These are phyloP conservation scores for Beauveria sp. DNA, from an alignment of 2,329 filamentous ascomycete species.

Conservation along the genomic window DNA sequence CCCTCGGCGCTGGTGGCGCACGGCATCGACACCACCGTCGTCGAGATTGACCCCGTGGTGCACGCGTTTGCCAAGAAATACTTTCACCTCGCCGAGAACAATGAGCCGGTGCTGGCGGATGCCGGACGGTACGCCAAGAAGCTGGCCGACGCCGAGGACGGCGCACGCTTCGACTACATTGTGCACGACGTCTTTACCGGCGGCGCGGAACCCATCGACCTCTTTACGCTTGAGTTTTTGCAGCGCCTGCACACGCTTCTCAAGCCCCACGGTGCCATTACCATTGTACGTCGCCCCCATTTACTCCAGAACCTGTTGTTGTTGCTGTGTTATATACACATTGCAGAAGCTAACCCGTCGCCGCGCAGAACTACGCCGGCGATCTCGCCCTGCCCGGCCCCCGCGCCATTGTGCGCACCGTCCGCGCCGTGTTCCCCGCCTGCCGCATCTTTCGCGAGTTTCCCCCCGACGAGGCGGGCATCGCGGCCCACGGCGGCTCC, in stretches of 20 bases:
- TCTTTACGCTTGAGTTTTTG: conserved; percentile 86
- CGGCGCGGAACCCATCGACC: conserved; percentile 77
- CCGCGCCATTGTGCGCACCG: conserved; percentile 72
- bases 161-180: conserved; percentile 71
- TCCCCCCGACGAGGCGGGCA: conserved; percentile 36
- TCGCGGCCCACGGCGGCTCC: conserved; percentile 16
- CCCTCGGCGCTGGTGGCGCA: conserved; percentile 80
- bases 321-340: too few relatives aligned
- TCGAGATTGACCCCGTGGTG: conserved; percentile 89
- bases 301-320: too few relatives aligned
- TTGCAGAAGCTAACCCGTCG: conserved; percentile 13
- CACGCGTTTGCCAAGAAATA: conserved; percentile 75
- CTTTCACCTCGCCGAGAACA: conserved; percentile 71
- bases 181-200: conserved; percentile 97
- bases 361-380: conserved; percentile 78
- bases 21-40: conserved; percentile 84
- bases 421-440: conserved; percentile 72
- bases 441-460: conserved; percentile 88
- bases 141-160: conserved; percentile 34
- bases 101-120: conserved; percentile 73
- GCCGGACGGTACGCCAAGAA: conserved; percentile 61
- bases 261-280: conserved; percentile 71
- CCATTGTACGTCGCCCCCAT: conserved; percentile 58
- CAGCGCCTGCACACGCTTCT: conserved; percentile 62
- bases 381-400: conserved; percentile 73